phyloP scores from a whole-genome alignment of 192 early-diverging fungal genomes.

The Backusella circina region DNA sequence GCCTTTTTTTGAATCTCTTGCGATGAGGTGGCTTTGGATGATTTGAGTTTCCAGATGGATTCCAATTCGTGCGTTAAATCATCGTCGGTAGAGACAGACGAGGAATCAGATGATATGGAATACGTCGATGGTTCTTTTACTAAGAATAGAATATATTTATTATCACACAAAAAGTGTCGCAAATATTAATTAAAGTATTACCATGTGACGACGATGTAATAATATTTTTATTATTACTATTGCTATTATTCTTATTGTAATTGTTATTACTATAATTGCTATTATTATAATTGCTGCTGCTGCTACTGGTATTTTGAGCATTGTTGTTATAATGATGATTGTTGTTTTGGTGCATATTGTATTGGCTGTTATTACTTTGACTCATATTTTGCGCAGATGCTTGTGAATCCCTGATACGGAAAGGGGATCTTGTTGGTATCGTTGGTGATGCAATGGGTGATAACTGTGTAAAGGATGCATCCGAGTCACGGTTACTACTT shows the following conservation, averaged over 20 bases:
- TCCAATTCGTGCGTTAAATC: background rate
- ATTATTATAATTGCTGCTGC: no score
- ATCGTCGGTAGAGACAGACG: background rate
- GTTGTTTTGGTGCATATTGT: background rate
- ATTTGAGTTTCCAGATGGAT: constrained; percentile 9
- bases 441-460: background rate
- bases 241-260: background rate
- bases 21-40: background rate
- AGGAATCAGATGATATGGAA: background rate
- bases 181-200: constrained; percentile 10
- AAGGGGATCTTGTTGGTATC: constrained; percentile 7
- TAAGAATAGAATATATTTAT: background rate
- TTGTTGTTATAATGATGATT: background rate
- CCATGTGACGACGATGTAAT: constrained; percentile 6
- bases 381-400: background rate
- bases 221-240: background rate
- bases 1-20: background rate
- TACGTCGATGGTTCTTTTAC: background rate
- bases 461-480: background rate
- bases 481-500: background rate
- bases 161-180: background rate
- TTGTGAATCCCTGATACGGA: constrained; percentile 13
- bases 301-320: no score
- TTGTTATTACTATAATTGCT: background rate
- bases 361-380: background rate